Evolutionary conservation across 1,284 basidiomycete species (phyloP).

Genomic region (Leccinum subrobustum): DNA sequence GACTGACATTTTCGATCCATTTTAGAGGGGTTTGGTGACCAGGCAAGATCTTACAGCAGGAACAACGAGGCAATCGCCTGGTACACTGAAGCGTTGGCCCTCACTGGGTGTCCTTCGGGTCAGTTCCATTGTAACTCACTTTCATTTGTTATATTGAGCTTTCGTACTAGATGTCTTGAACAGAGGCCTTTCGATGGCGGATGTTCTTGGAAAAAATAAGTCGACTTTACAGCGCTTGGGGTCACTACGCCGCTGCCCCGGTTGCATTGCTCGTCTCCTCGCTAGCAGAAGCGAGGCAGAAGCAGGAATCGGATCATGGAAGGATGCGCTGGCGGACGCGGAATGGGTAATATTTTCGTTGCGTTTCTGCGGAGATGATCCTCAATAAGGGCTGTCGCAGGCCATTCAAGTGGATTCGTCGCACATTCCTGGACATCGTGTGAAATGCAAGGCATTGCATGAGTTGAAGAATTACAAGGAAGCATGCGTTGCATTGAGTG

Average conservation of each 20-base stretch:
- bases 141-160: not conserved
- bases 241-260: not conserved
- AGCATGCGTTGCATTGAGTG: not conserved
- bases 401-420: constrained; percentile 7
- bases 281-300: constrained; percentile 3
- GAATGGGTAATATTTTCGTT: constrained; percentile 3
- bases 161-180: not conserved
- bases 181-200: not conserved
- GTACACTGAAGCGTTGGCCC: not conserved
- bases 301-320: not conserved
- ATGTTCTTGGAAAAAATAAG: not conserved
- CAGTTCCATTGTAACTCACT: not conserved
- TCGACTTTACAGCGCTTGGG: not conserved
- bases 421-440: constrained; percentile 7
- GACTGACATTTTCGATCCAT: not conserved
- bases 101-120: not conserved
- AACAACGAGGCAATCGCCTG: not conserved
- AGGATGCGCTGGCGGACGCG: constrained; percentile 1
- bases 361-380: not conserved
- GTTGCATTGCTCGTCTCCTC: constrained; percentile 6
- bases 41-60: not conserved
- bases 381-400: not conserved
- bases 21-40: constrained; percentile 5
- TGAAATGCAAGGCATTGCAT: constrained; percentile 3
- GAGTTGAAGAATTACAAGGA: not conserved